Conservation (phyloP, 192 early-diverging fungal genomes). For the Backusella morwellensis region DNA sequence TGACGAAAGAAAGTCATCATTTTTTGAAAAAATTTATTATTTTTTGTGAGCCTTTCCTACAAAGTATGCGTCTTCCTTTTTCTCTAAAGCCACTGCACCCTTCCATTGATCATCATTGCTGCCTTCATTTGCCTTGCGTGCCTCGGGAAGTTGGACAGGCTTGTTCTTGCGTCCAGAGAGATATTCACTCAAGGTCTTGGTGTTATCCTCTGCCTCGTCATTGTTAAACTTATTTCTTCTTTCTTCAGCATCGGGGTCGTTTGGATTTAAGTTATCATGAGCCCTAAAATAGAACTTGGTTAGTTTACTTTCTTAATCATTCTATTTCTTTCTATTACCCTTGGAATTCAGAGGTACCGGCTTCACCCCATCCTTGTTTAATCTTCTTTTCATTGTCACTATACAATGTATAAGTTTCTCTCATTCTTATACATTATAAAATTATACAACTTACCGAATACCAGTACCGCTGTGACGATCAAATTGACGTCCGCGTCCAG, state of each 20-base stretch:
- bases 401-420: background rate
- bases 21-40: background rate
- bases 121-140: conserved; percentile 89
- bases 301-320: background rate
- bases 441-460: conserved; percentile 30
- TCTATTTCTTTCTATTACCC: conserved; percentile 15
- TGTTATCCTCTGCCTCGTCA: conserved; percentile 71
- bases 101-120: conserved; percentile 80
- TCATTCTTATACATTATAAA: background rate
- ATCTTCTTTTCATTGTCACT: conserved; percentile 89
- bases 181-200: conserved; percentile 87
- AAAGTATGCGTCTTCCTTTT: conserved; percentile 75
- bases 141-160: conserved; percentile 43
- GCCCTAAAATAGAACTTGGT: background rate
- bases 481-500: conserved; percentile 49
- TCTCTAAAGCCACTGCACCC: conserved; percentile 64
- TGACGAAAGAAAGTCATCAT: background rate
- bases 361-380: conserved; percentile 76
- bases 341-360: conserved; percentile 54
- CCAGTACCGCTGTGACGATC: conserved; percentile 84
- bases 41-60: conserved; percentile 55
- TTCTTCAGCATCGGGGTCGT: conserved; percentile 23
- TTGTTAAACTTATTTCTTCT: conserved; percentile 22
- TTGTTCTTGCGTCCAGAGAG: conserved; percentile 56
- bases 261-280: conserved; percentile 17